A percentile compares a stretch with the other conserved stretches of the same genome.
Conservation (phyloP, 2,329 filamentous ascomycete species). For the Colletotrichum sp. region DNA sequence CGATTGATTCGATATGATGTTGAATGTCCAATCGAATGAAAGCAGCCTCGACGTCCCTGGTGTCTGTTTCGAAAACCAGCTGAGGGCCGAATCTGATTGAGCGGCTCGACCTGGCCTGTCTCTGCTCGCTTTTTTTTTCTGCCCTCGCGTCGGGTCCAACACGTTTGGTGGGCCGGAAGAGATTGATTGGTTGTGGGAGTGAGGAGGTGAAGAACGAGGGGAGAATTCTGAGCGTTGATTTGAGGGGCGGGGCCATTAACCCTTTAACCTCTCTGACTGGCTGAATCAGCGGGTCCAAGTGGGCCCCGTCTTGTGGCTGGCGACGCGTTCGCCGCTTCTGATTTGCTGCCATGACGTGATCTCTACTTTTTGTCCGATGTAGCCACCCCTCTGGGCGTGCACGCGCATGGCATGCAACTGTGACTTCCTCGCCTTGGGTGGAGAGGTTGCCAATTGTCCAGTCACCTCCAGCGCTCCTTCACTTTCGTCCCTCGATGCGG, state of each 20-base stretch:
- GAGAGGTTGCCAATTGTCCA: not conserved
- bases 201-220: conserved; percentile 43
- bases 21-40: conserved; percentile 7
- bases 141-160: conserved; percentile 23
- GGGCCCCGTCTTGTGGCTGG: conserved; percentile 31
- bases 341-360: conserved; percentile 25
- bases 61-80: conserved; percentile 14
- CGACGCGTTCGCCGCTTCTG: conserved; percentile 2
- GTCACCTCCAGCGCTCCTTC: not conserved
- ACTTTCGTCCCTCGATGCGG: not conserved
- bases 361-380: not conserved
- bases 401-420: not conserved
- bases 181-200: conserved; percentile 56
- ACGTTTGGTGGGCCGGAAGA: conserved; percentile 40
- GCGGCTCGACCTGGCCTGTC: conserved; percentile 23
- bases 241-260: conserved; percentile 50
- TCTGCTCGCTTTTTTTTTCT: conserved; percentile 13
- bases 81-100: conserved; percentile 33
- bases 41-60: conserved; percentile 4
- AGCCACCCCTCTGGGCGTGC: not conserved
- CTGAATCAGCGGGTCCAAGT: conserved; percentile 47
- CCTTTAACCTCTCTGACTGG: conserved; percentile 55
- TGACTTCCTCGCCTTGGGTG: not conserved
- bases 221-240: conserved; percentile 57
- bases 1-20: conserved; percentile 12